Evolutionary conservation across 2,329 filamentous ascomycete genomes (phyloP).

Genomic region (Coniochaeta sp.): DNA sequence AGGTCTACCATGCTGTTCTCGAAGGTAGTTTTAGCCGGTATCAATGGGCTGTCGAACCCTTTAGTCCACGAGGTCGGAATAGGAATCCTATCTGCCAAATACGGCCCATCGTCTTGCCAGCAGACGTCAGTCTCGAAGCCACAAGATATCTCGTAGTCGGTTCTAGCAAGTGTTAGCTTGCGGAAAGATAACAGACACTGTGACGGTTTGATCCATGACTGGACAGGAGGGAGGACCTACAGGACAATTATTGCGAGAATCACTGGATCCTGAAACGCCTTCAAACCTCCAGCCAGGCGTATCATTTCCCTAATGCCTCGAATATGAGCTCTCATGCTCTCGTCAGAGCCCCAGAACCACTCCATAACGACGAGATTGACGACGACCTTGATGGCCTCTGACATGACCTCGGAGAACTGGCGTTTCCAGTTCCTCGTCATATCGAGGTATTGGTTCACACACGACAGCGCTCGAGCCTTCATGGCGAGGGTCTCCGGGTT

Average conservation of each 20-base stretch:
- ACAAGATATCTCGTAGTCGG: conserved; percentile 21
- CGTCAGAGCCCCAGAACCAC: conserved; percentile 19
- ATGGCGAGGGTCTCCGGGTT: conserved; percentile 17
- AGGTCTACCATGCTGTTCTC: background rate
- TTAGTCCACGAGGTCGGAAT: background rate
- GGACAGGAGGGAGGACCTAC: background rate
- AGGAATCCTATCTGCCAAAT: background rate
- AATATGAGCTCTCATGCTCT: conserved; percentile 21
- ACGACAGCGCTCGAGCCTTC: conserved; percentile 16
- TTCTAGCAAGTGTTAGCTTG: conserved; percentile 10
- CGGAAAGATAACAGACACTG: background rate
- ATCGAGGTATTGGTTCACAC: conserved; percentile 15
- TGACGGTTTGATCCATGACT: background rate
- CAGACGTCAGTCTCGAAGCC: conserved; percentile 20
- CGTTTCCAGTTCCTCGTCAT: background rate
- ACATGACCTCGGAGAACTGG: conserved; percentile 12
- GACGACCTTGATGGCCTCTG: conserved; percentile 18
- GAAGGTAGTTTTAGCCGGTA: background rate
- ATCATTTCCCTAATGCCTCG: conserved; percentile 22
- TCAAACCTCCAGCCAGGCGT: conserved; percentile 15
- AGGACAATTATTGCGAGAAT: conserved; percentile 12
- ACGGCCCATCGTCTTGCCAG: conserved; percentile 10
- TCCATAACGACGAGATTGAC: conserved; percentile 23
- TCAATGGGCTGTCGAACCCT: background rate
- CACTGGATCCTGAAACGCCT: conserved; percentile 16